Base-by-base conservation (phyloP, 768 basidiomycete species). In the Amanita phalloides region DNA sequence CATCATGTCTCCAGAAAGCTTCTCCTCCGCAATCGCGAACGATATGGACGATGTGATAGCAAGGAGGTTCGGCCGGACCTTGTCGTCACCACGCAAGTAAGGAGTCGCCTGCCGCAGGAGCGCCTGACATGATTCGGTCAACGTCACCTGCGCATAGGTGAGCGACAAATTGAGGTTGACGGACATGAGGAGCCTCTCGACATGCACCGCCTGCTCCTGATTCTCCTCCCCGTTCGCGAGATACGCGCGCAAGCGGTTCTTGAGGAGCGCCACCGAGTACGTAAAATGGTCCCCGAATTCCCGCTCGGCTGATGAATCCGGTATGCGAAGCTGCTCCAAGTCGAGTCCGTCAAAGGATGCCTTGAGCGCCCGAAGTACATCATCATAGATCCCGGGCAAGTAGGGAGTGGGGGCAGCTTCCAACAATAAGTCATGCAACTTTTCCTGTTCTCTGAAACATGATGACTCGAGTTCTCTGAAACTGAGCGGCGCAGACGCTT, bases 81-180 rank as follows among this genome's bases (percentile, higher is more conserved):
- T 61, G n/a, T 63, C 58, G 52, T 87, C 81, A 1, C 76, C 77
- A 25, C 86, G 75, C 23, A 90, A 65, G 63, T 82, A 84, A 0
- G 82, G 78, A 8, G 78, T 68, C 3, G 79, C 69, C 59, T 81
- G 79, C 38, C 79, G 76, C 39, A 92, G 70, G 41, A 95, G 65
- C 42, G 74, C 71, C 47, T 83, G 81, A 90, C 90, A 95, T 3
- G 90, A 78, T 52, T 87, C 80, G 0, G 85, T 78, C 42, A 91
- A 71, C 1, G 79, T 69, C 2, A 77, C 78, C 63, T 94, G 88
- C 0, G 87, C 75, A 58, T 95, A 86, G 20, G 87, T 72, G 36
- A 96, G 69, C 1, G 91, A 93, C 45, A 93, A 75, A 61, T 94
- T 93, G 57, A 92, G 75, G 64, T 96, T 96, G 63, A 94, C 80